These are phyloP conservation scores for Dothiorella sarmentorum DNA, from an alignment of 2,329 filamentous ascomycete species.

Conservation along the genomic window DNA sequence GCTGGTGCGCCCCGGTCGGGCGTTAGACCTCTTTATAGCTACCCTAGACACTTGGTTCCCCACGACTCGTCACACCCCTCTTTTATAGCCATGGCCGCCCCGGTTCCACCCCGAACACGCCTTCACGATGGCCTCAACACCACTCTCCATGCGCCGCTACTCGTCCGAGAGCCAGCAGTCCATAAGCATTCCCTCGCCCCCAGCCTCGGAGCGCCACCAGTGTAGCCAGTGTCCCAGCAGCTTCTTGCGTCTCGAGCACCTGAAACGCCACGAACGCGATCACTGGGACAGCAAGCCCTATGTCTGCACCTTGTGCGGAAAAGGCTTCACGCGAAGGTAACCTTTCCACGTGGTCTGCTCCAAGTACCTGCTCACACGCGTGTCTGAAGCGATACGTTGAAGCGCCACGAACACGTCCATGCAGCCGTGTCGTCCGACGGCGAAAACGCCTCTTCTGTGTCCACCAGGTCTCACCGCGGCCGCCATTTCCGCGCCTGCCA, in stretches of 20 bases:
- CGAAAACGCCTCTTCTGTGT: neutral
- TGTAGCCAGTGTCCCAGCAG: slow-evolving; percentile 31
- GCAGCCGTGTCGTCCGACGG: slow-evolving; percentile 10
- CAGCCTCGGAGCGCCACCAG: slow-evolving; percentile 7
- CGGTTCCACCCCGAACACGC: neutral
- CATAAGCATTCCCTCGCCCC: slow-evolving; percentile 6
- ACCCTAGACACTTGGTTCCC: neutral
- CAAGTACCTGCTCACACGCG: slow-evolving; percentile 1
- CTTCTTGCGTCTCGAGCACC: slow-evolving; percentile 40
- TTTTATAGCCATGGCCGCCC: slow-evolving; percentile 2
- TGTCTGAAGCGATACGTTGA: slow-evolving; percentile 2
- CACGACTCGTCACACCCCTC: slow-evolving; percentile 1
- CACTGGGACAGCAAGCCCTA: slow-evolving; percentile 42
- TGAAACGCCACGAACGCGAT: slow-evolving; percentile 41
- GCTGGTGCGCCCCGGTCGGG: slow-evolving; percentile 1
- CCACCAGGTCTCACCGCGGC: neutral
- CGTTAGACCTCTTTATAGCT: neutral
- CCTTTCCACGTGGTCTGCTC: neutral
- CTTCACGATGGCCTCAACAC: neutral
- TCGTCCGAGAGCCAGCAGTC: slow-evolving; percentile 10
- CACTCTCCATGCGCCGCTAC: slow-evolving; percentile 2
- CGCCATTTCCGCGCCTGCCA: slow-evolving; percentile 14
- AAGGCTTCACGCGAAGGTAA: slow-evolving; percentile 42
- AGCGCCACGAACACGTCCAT: slow-evolving; percentile 12
- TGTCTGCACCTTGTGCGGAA: slow-evolving; percentile 39